Evolutionary conservation across 495 filamentous ascomycete species (phyloP), one percentile per base, ranked within the genome.

Genomic region (Penicillium soppii): DNA sequence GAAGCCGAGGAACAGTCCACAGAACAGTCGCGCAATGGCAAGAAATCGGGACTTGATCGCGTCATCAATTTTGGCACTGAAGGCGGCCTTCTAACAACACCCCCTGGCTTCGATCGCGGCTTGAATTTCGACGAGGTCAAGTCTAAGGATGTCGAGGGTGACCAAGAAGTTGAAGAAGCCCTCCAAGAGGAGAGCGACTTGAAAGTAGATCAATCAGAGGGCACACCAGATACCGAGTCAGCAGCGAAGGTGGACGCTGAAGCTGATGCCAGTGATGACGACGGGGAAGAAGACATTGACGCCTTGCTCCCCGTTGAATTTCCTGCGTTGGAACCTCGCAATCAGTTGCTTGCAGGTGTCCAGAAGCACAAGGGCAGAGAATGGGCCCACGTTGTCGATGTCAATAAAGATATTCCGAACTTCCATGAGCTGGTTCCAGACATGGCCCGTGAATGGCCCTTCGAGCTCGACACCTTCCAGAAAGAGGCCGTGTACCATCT

Each of bases 401-500:
- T 97, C 58, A 92, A 94, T 58, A 80, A 89, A 41, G 87, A 91
- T 35, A 92, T 98, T 42, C 72, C 86, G 29, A 97, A 98, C 63
- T 97, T 98, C 70, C 69, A 76, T 43, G 94, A 97, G 50, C 73
- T 98, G 32, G 94, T 98, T 26, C 94, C 95, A 0, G 87, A 96
- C 55, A 96, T 96, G 91, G 94, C 94, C 3, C 82, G 86, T 47
- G 89, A 91, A 57, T 98, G 91, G 90, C 91, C 91, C 6, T 98
- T 98, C 53, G 94, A 98, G 65, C 82, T 97, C 15, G 94, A 98
- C 57, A 96, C 88, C 0, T 98, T 98, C 71, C 94, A 98, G 59
- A 98, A 97, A 62, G 94, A 98, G 70, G 94, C 94, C 10, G 87
- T 98, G 8, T 98, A 97, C 62, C 95, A 98, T 71, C 82, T 98